These are phyloP conservation scores for Nakaseomyces sp. DNA, from an alignment of 1,139 yeast species.

Conservation along the genomic window DNA sequence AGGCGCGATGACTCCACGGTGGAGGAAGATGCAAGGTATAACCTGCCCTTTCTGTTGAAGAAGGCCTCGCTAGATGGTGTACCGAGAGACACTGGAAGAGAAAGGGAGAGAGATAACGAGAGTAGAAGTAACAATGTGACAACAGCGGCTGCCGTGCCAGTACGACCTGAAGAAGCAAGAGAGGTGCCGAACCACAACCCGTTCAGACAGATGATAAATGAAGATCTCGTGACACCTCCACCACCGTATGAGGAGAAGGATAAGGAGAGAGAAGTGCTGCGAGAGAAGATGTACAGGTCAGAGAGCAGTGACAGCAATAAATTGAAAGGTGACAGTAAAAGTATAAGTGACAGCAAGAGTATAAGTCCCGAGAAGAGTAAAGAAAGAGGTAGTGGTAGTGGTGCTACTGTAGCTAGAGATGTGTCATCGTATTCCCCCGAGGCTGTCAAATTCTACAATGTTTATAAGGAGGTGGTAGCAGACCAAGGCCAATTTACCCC, in stretches of 20 bases:
- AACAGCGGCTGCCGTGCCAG: not conserved
- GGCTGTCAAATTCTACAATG: slow-evolving; percentile 17
- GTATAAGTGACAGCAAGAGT: not conserved
- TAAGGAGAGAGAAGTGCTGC: slow-evolving; percentile 13
- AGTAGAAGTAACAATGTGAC: too few relatives aligned
- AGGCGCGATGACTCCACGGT: slow-evolving; percentile 2
- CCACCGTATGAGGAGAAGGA: slow-evolving; percentile 16
- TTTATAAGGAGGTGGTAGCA: slow-evolving; percentile 5
- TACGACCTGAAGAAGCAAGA: not conserved
- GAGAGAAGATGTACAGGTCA: slow-evolving; percentile 17
- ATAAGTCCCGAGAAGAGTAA: not conserved
- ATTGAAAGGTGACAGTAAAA: not conserved
- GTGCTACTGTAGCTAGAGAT: slow-evolving; percentile 6
- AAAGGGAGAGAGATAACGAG: too few relatives aligned
- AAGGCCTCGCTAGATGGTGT: not conserved
- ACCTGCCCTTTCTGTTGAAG: slow-evolving; percentile 13
- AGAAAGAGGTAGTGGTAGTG: not conserved
- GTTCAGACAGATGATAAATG: slow-evolving; percentile 1
- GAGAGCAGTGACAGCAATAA: slow-evolving; percentile 4
- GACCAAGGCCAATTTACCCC: slow-evolving; percentile 32
- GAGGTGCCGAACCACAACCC: slow-evolving; percentile 1
- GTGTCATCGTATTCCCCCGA: slow-evolving; percentile 16
- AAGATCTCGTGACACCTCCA: not conserved
- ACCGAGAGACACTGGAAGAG: slow-evolving; percentile 1
- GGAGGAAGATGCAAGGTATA: slow-evolving; percentile 11